Evolutionary conservation across 768 basidiomycete genomes (phyloP).

Genomic region (Rhodotorula kratochvilovae): DNA sequence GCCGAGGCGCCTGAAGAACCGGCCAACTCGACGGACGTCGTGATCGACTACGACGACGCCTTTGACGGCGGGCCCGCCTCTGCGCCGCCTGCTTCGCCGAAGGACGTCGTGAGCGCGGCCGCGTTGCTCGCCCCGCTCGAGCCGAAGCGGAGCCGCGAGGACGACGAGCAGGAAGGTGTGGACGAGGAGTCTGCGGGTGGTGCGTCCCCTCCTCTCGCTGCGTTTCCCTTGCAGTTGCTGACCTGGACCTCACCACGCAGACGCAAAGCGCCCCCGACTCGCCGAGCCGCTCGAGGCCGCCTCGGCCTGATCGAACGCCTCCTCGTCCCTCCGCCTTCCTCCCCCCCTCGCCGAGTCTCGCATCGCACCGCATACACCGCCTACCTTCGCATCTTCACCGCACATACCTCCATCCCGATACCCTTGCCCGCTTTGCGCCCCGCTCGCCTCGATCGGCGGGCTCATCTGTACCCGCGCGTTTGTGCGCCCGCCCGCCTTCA

Average conservation of each 20-base stretch:
- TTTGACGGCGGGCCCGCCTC: not conserved
- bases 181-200: not conserved
- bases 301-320: not conserved
- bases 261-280: conserved; percentile 20
- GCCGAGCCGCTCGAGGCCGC: not conserved
- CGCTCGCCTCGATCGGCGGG: not conserved
- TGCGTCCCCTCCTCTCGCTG: not conserved
- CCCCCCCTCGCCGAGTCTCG: not conserved
- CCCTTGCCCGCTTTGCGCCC: not conserved
- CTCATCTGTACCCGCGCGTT: no score
- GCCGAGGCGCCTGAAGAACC: not conserved
- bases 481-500: no score
- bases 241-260: not conserved
- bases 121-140: not conserved
- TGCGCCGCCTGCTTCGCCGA: not conserved
- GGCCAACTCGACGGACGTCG: conserved; percentile 29
- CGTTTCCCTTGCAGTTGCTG: no score
- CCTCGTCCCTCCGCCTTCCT: not conserved
- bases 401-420: conserved; percentile 2
- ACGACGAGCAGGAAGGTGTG: not conserved
- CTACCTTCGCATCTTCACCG: not conserved
- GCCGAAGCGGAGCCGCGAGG: conserved; percentile 21
- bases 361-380: not conserved
- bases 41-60: conserved; percentile 39
- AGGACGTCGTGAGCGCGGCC: not conserved